phyloP scores from a whole-genome alignment of 495 filamentous ascomycete genomes.

The Darksidea phi region DNA sequence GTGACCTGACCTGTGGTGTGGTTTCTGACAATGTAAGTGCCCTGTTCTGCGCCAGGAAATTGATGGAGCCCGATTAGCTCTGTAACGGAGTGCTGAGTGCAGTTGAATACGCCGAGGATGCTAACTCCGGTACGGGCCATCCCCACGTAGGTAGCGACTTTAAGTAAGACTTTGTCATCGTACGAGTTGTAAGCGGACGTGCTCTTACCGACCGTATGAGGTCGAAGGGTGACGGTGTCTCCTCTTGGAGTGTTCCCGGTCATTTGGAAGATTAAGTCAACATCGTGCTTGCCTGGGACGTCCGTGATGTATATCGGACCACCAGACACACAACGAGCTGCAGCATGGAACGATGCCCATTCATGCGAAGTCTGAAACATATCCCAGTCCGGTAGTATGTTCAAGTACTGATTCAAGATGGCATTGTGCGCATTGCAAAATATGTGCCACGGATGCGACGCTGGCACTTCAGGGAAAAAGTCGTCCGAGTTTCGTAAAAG shows the following conservation, averaged over 20 bases:
- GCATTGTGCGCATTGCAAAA: conserved; percentile 91
- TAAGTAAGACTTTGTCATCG: conserved; percentile 67
- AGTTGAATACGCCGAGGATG: conserved; percentile 84
- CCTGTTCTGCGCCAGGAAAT: conserved; percentile 66
- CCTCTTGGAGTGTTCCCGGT: conserved; percentile 64
- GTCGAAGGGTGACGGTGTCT: conserved; percentile 73
- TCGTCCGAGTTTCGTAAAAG: conserved; percentile 89
- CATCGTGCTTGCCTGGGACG: conserved; percentile 73
- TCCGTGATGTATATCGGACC: conserved; percentile 95
- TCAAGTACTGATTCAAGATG: conserved; percentile 72
- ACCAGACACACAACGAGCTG: conserved; percentile 83
- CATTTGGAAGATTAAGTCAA: conserved; percentile 73
- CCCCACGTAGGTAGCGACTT: conserved; percentile 72
- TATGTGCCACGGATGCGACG: conserved; percentile 88
- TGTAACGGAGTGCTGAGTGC: conserved; percentile 54
- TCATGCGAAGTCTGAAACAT: conserved; percentile 93
- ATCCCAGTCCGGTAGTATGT: conserved; percentile 90
- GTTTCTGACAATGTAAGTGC: conserved; percentile 67
- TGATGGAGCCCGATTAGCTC: conserved; percentile 66
- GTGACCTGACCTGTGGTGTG: conserved; percentile 68
- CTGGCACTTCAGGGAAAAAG: conserved; percentile 78
- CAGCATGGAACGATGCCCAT: conserved; percentile 80
- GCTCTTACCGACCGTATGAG: conserved; percentile 66
- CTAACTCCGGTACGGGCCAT: conserved; percentile 64
- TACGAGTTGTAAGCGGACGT: conserved; percentile 73